phyloP scores from a whole-genome alignment of 192 early-diverging fungal species.

The Coemansia sp. region DNA sequence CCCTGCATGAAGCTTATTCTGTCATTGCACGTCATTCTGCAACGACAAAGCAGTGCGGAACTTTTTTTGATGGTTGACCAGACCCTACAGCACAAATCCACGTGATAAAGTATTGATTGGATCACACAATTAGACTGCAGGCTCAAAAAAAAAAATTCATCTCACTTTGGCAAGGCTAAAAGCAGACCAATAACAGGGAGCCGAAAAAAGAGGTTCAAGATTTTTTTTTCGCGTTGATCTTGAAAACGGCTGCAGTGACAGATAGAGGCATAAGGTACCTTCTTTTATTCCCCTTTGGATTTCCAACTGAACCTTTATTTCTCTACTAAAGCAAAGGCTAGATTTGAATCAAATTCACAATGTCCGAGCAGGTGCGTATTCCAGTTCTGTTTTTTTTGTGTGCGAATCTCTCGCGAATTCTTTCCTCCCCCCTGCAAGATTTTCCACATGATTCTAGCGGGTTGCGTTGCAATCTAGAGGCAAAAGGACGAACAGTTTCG shows the following conservation, averaged over 20 bases:
- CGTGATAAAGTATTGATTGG: neutral
- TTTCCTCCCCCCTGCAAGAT: neutral
- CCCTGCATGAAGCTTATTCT: neutral
- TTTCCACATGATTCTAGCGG: no score
- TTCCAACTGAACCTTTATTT: constrained; percentile 18
- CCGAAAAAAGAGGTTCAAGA: neutral
- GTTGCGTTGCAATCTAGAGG: no score
- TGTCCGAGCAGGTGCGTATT: constrained; percentile 57
- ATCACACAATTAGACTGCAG: neutral
- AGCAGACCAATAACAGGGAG: neutral
- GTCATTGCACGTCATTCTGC: neutral
- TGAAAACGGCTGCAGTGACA: constrained; percentile 7
- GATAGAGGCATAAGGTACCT: constrained; percentile 24
- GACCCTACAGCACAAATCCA: constrained; percentile 1
- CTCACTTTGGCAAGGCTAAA: neutral
- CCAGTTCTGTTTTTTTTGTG: neutral
- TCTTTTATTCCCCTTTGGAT: constrained; percentile 51
- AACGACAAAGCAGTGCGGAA: neutral
- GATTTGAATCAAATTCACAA: constrained; percentile 25
- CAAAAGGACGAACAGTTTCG: no score
- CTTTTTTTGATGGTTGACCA: no score
- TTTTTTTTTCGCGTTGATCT: constrained; percentile 13
- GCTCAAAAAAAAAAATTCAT: neutral
- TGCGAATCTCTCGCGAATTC: neutral
- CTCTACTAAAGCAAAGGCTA: constrained; percentile 25